A percentile compares a stretch with the other conserved stretches of the same genome.
phyloP scores from a whole-genome alignment of 352 stramenopile species.

The Phytophthora tentaculata region DNA sequence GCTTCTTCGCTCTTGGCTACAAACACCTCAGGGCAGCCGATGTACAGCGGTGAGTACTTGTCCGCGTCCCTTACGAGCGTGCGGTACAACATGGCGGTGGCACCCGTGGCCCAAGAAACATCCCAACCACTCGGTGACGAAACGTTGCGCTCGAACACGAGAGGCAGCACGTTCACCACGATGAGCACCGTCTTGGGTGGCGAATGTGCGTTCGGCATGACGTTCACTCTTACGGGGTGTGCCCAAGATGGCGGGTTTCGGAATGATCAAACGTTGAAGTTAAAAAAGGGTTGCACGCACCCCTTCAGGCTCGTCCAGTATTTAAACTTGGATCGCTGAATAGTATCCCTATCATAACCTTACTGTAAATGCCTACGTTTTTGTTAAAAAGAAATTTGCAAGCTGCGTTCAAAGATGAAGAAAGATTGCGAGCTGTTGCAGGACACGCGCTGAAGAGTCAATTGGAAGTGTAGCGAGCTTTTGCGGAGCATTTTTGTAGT shows the following conservation, averaged over 20 bases:
- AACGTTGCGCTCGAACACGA: constrained; percentile 69
- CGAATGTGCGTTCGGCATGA: constrained; percentile 13
- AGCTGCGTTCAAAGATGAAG: constrained; percentile 39
- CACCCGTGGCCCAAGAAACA: constrained; percentile 76
- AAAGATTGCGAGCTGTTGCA: constrained; percentile 50
- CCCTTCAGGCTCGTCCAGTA: constrained; percentile 24
- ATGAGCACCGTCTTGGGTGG: constrained; percentile 70
- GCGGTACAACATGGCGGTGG: constrained; percentile 80
- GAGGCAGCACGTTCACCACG: constrained; percentile 80
- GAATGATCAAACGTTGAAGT: constrained; percentile 23
- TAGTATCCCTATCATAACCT: background rate
- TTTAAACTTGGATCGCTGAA: too few species aligned
- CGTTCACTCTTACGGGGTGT: constrained; percentile 16
- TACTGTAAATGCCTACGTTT: background rate
- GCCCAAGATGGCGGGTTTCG: constrained; percentile 17
- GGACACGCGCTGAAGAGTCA: constrained; percentile 45
- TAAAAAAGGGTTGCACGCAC: constrained; percentile 20
- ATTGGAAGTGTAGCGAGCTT: constrained; percentile 32
- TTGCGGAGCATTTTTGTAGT: constrained; percentile 48
- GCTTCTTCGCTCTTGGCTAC: constrained; percentile 61
- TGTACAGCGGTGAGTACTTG: constrained; percentile 67
- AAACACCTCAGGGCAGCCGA: constrained; percentile 82
- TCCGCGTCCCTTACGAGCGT: constrained; percentile 63
- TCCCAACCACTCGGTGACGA: constrained; percentile 48
- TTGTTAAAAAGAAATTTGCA: too few species aligned